These are phyloP conservation scores for Boletus barrowsii DNA, from an alignment of 768 basidiomycete species.

Conservation along the genomic window DNA sequence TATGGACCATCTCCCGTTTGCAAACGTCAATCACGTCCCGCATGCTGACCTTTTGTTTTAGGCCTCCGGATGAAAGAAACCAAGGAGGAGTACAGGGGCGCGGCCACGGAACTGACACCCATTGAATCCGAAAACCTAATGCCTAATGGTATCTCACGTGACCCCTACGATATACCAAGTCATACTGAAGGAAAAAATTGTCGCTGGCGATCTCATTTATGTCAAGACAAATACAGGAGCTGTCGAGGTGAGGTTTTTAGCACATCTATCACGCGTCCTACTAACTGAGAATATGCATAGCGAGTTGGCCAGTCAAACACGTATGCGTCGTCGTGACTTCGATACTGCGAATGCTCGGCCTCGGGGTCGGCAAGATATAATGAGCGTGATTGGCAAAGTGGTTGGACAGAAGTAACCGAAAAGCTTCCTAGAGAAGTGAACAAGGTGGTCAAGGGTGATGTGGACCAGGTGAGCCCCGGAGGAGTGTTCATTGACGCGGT, in stretches of 20 bases:
- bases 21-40: no score
- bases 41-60: neutral
- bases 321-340: constrained; percentile 89
- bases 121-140: constrained; percentile 96
- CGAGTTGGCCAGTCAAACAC: constrained; percentile 96
- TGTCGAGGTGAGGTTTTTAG: constrained; percentile 64
- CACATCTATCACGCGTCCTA: neutral
- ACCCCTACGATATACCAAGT: constrained; percentile 95
- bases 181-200: constrained; percentile 95
- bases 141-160: constrained; percentile 99
- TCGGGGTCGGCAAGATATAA: constrained; percentile 96
- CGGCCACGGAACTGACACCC: constrained; percentile 95
- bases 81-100: constrained; percentile 97
- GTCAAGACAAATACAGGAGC: constrained; percentile 92
- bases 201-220: constrained; percentile 95
- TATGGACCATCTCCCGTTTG: no score
- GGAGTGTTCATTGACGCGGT: no score
- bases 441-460: constrained; percentile 95
- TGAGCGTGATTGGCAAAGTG: constrained; percentile 95
- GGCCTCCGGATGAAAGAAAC: constrained; percentile 98
- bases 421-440: constrained; percentile 95
- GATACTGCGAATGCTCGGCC: constrained; percentile 97
- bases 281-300: constrained; percentile 38
- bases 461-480: constrained; percentile 59
- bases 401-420: constrained; percentile 95